Base-by-base conservation (phyloP, 495 filamentous ascomycete genomes). In the Paragyromitra xinjiangensis region DNA sequence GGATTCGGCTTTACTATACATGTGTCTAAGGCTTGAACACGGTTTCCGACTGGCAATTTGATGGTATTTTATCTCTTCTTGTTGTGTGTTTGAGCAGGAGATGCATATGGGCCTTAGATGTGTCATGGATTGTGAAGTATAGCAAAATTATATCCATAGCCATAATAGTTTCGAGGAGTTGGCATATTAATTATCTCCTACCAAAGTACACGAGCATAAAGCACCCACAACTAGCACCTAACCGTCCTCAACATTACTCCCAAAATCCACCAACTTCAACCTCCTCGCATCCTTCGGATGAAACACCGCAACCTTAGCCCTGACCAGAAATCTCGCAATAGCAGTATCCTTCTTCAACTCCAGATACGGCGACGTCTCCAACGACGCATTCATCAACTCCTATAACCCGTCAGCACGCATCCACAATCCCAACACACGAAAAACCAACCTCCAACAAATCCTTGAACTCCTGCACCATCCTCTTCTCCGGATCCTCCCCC, bases 221-320 rank as follows among this genome's bases (percentile, higher is more conserved):
- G 9, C 50, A n/a, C 50, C 0, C 3, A 19, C 12, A 34, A 37
- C 56, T 2, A 9, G 2, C 8, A 9, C 9, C 51, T 61, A 79
- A 6, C 61, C 75, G 69, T 91, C 89, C 69, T 92, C 90, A 53
- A 96, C 79, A 59, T 92, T 90, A 69, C 91, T 88, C 9, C 92
- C 93, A 86, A 97, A 97, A 84, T 97, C 93, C 73, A 96, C 88
- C 62, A 97, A 84, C 55, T 92, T 89, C 75, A 97, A 79, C 81
- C 87, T 89, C 65, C 87, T 87, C 0, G 94, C 92, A 84, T 97
- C 93, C 71, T 88, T 90, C 1, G 94, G 93, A 84, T 97, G 92
- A 74, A 95, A 95, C 77, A 93, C 90, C 24, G 94, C 94, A 42
- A 95, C 90, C 81, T 92, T 95, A 26, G 91, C 91, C 75, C 92